These are phyloP conservation scores for Penicillium sp. DNA, from an alignment of 2,329 filamentous ascomycete genomes.

Conservation along the genomic window DNA sequence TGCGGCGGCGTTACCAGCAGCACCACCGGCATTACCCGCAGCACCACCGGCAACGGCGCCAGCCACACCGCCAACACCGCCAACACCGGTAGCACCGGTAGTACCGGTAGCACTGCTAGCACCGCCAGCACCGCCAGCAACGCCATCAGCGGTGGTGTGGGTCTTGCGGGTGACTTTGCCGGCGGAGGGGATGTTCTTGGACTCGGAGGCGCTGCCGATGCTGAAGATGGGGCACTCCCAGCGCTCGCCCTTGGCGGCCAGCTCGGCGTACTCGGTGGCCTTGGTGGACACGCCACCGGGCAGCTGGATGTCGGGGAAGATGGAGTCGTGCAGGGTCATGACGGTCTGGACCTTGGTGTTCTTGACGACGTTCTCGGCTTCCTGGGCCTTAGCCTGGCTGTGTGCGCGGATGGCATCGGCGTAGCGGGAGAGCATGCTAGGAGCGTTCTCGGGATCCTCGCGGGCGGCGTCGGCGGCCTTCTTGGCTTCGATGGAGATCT, in stretches of 20 bases:
- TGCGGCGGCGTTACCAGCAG: constrained; percentile 4
- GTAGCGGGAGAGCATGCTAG: constrained; percentile 87
- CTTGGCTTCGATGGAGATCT: constrained; percentile 81
- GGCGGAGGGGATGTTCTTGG: constrained; percentile 66
- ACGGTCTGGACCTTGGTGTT: constrained; percentile 77
- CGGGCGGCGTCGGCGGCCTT: constrained; percentile 66
- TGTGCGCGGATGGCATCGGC: constrained; percentile 72
- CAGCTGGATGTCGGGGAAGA: constrained; percentile 85
- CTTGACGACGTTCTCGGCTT: constrained; percentile 62
- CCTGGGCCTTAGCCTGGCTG: constrained; percentile 72
- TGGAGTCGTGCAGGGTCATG: constrained; percentile 83
- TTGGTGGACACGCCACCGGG: constrained; percentile 89
- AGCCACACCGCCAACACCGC: constrained; percentile 10
- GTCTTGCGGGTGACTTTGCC: constrained; percentile 59
- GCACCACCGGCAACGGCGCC: constrained; percentile 18
- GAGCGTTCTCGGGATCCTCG: constrained; percentile 68
- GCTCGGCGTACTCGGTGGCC: constrained; percentile 88
- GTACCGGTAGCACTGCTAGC: too few relatives aligned
- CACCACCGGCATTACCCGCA: constrained; percentile 24
- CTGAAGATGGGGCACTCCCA: constrained; percentile 96
- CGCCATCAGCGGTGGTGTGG: constrained; percentile 45
- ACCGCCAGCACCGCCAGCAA: constrained; percentile 7
- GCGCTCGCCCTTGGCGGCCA: constrained; percentile 82
- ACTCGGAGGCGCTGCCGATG: constrained; percentile 75
- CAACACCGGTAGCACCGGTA: constrained; percentile 28